Evolutionary conservation across 1,284 basidiomycete genomes (phyloP), one percentile per base, ranked within the genome.

Genomic region (Gymnopus androsaceus): DNA sequence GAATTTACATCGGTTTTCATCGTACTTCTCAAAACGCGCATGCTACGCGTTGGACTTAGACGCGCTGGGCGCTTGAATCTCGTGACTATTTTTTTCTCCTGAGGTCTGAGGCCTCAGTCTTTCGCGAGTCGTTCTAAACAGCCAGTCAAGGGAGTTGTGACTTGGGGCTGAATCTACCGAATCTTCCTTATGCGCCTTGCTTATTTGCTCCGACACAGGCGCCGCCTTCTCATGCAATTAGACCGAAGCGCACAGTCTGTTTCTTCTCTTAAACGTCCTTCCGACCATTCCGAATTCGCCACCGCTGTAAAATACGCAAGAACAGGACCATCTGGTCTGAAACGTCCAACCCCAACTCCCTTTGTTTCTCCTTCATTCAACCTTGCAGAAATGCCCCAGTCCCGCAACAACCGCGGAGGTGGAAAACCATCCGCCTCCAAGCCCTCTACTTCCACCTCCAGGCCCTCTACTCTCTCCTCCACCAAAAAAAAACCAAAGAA

Each of bases 191-290:
- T 54, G 57, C 52, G 48, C 41, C 36, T 50, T 28, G 47, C 41
- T 45, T 41, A 44, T 12, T 33, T 53, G 14, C 33, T 58, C 33
- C 30, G 57, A 34, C 48, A 50, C 40, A 54, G 57, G 58, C 58
- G 55, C 33, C 55, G 59, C 48, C 51, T 57, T 36, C 59, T 60
- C 30, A 57, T 57, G 55, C 55, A 57, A 44, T 38, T 50, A 6
- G 45, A 59, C 38, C 37, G 34, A 30, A 30, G 27, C n/a, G 12
- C 54, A 30, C 45, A 21, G 27, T 41, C 30, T 23, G 25, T 48
- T 36, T 33, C 41, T 21, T 46, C 58, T 50, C 41, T 54, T 25
- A 56, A 59, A 54, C 58, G 55, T 25, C 38, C 51, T 40, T 53
- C 51, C 15, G 55, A 56, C 33, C 23, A 37, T 8, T 33, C 51